A percentile compares a stretch with the other conserved stretches of the same genome.
phyloP scores from a whole-genome alignment of 2,329 filamentous ascomycete genomes.

The Neonectria coccinea region DNA sequence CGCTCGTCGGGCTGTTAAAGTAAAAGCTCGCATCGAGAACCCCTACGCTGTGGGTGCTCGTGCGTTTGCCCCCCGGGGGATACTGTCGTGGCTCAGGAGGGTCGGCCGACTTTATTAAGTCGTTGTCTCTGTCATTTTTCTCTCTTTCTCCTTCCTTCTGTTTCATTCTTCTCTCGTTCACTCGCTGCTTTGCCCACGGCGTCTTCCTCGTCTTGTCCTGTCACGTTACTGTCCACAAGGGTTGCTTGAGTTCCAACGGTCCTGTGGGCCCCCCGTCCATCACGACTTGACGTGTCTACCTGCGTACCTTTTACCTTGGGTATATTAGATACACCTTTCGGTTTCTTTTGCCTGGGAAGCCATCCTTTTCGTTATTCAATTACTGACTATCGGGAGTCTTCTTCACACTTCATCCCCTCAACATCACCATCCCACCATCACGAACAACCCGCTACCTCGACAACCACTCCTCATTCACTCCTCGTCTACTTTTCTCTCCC shows the following conservation, averaged over 20 bases:
- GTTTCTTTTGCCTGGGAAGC: neutral
- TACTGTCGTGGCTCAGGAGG: neutral
- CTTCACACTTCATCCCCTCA: neutral
- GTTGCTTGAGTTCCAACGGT: neutral
- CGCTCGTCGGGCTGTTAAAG: neutral
- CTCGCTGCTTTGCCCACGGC: neutral
- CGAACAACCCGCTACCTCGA: neutral
- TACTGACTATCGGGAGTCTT: neutral
- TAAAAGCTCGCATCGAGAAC: no score
- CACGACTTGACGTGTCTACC: neutral
- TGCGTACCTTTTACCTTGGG: neutral
- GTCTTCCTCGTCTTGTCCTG: no score
- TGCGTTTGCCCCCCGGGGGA: neutral
- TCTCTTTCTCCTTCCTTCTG: neutral
- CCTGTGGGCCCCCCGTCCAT: neutral
- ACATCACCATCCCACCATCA: neutral
- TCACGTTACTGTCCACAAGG: slow-evolving; percentile 1
- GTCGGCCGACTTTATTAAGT: neutral
- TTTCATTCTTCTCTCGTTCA: neutral
- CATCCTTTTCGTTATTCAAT: neutral
- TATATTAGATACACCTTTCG: neutral
- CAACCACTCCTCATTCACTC: neutral
- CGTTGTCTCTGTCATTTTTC: neutral
- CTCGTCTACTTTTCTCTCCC: neutral
- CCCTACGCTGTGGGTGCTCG: neutral